phyloP scores from a whole-genome alignment of 352 stramenopile species.

The Globisporangium splendens region DNA sequence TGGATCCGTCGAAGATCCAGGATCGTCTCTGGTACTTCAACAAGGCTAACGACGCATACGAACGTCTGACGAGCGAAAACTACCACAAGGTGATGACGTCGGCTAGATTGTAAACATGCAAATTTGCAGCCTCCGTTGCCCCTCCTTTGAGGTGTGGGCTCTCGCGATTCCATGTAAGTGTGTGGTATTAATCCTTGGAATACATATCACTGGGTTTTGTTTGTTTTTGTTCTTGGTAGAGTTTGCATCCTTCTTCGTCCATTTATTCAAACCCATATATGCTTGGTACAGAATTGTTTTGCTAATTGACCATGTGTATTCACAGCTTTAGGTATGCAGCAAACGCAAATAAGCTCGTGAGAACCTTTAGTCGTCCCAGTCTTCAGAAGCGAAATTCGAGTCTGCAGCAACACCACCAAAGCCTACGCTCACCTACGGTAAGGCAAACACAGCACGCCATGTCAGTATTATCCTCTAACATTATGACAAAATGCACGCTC shows the following conservation, averaged over 20 bases:
- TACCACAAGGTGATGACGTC: slow-evolving; percentile 28
- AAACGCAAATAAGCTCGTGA: neutral
- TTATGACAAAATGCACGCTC: no score
- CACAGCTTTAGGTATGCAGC: neutral
- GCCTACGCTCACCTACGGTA: slow-evolving; percentile 8
- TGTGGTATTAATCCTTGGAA: neutral
- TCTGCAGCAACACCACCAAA: slow-evolving; percentile 52
- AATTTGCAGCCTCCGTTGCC: neutral
- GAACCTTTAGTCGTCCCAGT: slow-evolving; percentile 51
- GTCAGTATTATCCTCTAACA: no score
- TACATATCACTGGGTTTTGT: neutral
- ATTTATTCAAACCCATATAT: no score
- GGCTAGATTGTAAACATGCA: neutral
- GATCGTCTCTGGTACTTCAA: slow-evolving; percentile 66
- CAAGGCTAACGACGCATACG: slow-evolving; percentile 43
- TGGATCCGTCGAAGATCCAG: slow-evolving; percentile 53
- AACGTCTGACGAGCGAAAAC: slow-evolving; percentile 47
- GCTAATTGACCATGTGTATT: neutral
- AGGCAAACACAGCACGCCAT: slow-evolving; percentile 4
- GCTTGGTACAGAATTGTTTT: no score
- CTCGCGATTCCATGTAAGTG: neutral
- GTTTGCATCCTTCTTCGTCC: neutral
- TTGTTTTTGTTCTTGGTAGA: neutral
- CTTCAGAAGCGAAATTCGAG: slow-evolving; percentile 61
- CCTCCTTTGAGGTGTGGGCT: neutral